Conservation (phyloP, 768 basidiomycete genomes). For the Boletus sensibilis region DNA sequence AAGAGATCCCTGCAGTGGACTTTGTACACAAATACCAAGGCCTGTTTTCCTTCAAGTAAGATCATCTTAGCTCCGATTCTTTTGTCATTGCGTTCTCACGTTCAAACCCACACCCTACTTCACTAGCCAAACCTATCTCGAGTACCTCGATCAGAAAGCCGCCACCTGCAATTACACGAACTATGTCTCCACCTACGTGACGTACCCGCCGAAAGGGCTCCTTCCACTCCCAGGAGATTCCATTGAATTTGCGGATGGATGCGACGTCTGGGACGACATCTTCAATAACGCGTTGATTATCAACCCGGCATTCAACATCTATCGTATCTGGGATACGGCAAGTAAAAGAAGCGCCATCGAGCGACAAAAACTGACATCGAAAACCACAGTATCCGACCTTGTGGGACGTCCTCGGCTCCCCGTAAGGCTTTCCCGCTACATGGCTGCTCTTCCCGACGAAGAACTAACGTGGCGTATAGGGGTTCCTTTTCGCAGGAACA, state of each 20-base stretch:
- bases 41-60: slow-evolving; percentile 73
- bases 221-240: slow-evolving; percentile 69
- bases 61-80: background rate
- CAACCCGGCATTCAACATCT: slow-evolving; percentile 78
- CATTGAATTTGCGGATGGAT: slow-evolving; percentile 44
- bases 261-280: slow-evolving; percentile 68
- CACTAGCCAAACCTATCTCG: slow-evolving; percentile 60
- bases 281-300: slow-evolving; percentile 57
- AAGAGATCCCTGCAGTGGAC: slow-evolving; percentile 67
- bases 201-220: slow-evolving; percentile 63
- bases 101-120: background rate
- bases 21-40: slow-evolving; percentile 73
- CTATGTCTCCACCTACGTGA: slow-evolving; percentile 61
- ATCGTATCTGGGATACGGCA: slow-evolving; percentile 71
- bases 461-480: slow-evolving; percentile 29
- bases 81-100: background rate
- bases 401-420: slow-evolving; percentile 84
- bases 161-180: slow-evolving; percentile 59
- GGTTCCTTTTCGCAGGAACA: slow-evolving; percentile 57
- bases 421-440: slow-evolving; percentile 39
- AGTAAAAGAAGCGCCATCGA: slow-evolving; percentile 7
- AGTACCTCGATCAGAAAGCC: slow-evolving; percentile 52
- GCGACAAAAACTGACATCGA: background rate
- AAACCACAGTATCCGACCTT: slow-evolving; percentile 51
- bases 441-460: background rate